Conservation (phyloP, 495 filamentous ascomycete genomes). For the Xylaria venustula region DNA sequence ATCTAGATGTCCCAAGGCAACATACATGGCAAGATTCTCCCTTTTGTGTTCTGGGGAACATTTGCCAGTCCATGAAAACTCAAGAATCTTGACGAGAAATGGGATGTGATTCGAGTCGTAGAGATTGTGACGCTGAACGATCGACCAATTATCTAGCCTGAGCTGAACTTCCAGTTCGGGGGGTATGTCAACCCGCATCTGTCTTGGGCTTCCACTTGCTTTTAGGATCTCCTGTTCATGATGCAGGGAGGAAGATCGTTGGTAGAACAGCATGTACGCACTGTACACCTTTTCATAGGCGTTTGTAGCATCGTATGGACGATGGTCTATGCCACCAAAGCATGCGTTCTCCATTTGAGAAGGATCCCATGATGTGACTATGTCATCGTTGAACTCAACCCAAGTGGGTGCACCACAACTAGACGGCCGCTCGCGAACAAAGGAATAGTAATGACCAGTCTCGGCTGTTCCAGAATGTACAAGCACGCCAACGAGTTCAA, state of each 20-base stretch:
- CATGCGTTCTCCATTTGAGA: conserved; percentile 68
- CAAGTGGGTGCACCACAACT: conserved; percentile 54
- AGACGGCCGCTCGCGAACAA: conserved; percentile 75
- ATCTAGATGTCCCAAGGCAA: conserved; percentile 73
- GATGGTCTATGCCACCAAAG: conserved; percentile 72
- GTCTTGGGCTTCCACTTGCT: conserved; percentile 32
- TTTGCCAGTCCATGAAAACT: conserved; percentile 39
- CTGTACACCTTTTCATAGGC: conserved; percentile 69
- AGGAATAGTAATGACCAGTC: conserved; percentile 97
- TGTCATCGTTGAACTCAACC: conserved; percentile 93
- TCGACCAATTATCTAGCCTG: conserved; percentile 65
- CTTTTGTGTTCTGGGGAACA: conserved; percentile 51
- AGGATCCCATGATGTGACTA: conserved; percentile 73
- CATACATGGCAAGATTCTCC: conserved; percentile 61
- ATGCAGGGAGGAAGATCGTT: conserved; percentile 68
- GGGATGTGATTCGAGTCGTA: conserved; percentile 69
- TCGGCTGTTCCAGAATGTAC: conserved; percentile 93
- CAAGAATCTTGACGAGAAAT: conserved; percentile 63
- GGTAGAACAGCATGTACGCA: conserved; percentile 98
- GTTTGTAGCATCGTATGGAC: conserved; percentile 45
- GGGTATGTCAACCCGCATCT: conserved; percentile 59
- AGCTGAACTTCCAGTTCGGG: conserved; percentile 59
- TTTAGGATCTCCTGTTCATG: conserved; percentile 41
- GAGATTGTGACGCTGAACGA: conserved; percentile 77
- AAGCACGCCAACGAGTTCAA: conserved; percentile 88